phyloP scores from a whole-genome alignment of 768 basidiomycete species.

The Fistulinella prunicolor region DNA sequence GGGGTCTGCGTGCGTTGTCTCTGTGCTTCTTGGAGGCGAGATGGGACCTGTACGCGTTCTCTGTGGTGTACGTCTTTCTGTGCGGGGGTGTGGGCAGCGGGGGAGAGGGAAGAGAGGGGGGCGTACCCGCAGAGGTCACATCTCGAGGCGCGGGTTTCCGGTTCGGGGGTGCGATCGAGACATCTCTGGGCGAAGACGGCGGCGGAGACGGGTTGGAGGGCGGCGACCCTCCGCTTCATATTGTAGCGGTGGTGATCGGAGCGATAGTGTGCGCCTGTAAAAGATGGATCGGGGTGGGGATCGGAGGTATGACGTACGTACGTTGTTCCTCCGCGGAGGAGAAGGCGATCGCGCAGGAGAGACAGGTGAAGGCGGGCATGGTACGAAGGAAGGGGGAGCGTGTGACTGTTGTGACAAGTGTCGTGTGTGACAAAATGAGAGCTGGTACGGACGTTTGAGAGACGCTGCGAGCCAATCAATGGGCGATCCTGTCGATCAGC shows the following conservation, averaged over 20 bases:
- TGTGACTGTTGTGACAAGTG: slow-evolving; percentile 8
- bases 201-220: slow-evolving; percentile 78
- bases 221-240: slow-evolving; percentile 93
- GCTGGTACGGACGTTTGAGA: slow-evolving; percentile 21
- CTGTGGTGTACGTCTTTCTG: slow-evolving; percentile 87
- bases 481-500: slow-evolving; percentile 58
- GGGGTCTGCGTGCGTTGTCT: slow-evolving; percentile 62
- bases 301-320: slow-evolving; percentile 35
- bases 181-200: slow-evolving; percentile 86
- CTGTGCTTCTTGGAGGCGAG: slow-evolving; percentile 86
- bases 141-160: slow-evolving; percentile 46
- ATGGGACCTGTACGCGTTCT: slow-evolving; percentile 88
- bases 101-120: background rate
- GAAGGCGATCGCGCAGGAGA: slow-evolving; percentile 90
- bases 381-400: background rate
- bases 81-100: background rate
- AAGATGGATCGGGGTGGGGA: background rate
- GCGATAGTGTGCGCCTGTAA: slow-evolving; percentile 77
- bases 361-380: slow-evolving; percentile 56
- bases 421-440: background rate
- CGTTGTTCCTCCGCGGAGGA: slow-evolving; percentile 78
- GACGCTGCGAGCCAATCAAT: slow-evolving; percentile 47
- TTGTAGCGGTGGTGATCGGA: slow-evolving; percentile 98
- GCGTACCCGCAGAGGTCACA: slow-evolving; percentile 88
- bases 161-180: slow-evolving; percentile 63